Percentiles rank a stretch among this genome's conserved stretches.
These are phyloP conservation scores for Ampelocalamus luodianensis DNA, from an alignment of 176 grass and related monocot species.

Conservation along the genomic window DNA sequence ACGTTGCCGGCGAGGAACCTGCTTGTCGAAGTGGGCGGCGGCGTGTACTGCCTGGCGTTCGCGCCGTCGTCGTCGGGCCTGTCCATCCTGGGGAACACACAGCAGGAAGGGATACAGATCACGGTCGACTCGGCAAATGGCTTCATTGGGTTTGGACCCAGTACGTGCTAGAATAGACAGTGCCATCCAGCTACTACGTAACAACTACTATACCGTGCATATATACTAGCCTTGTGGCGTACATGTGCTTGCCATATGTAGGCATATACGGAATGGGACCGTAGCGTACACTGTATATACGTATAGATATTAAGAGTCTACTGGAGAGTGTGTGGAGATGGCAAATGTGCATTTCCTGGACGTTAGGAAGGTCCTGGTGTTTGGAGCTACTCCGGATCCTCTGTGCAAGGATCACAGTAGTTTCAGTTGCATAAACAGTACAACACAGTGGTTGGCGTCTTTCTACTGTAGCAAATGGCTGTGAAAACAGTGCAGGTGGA, in stretches of 20 bases:
- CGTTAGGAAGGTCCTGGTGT: not conserved
- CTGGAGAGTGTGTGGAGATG: not conserved
- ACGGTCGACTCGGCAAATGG: conserved; percentile 79
- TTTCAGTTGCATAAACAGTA: too few species aligned
- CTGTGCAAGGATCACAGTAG: too few species aligned
- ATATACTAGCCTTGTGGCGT: too few species aligned
- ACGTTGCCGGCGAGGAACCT: conserved; percentile 89
- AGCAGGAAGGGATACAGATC: conserved; percentile 89
- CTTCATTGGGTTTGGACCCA: conserved; percentile 81
- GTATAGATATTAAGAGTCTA: not conserved
- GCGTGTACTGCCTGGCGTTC: conserved; percentile 82
- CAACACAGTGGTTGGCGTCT: too few species aligned
- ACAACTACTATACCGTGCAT: not conserved
- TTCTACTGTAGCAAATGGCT: too few species aligned
- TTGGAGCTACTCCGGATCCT: too few species aligned
- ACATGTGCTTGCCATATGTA: conserved; percentile 15
- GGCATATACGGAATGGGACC: not conserved
- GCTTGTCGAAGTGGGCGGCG: conserved; percentile 71
- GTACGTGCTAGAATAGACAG: conserved; percentile 56
- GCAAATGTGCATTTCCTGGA: not conserved
- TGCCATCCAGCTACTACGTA: not conserved
- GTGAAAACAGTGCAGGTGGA: too few species aligned
- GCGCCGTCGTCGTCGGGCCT: conserved; percentile 64
- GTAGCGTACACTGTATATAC: not conserved
- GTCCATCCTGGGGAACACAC: conserved; percentile 86